These are phyloP conservation scores for Lactifluus rugatus DNA, from an alignment of 768 basidiomycete genomes.

Conservation along the genomic window DNA sequence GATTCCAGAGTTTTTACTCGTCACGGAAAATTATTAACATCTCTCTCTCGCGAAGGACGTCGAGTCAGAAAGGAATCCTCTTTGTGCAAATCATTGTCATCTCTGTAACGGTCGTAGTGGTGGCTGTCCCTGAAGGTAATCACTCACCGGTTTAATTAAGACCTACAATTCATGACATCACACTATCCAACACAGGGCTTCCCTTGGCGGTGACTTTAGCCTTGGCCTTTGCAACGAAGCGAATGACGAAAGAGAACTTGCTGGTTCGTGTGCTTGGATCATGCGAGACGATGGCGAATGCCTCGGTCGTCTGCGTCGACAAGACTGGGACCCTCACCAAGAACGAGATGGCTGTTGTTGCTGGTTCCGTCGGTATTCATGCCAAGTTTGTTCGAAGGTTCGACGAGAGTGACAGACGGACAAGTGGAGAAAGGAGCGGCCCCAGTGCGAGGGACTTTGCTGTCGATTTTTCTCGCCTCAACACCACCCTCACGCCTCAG, in stretches of 20 bases:
- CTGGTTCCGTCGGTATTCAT: slow-evolving; percentile 88
- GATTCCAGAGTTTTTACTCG: neutral
- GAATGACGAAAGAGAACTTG: slow-evolving; percentile 95
- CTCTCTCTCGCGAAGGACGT: slow-evolving; percentile 35
- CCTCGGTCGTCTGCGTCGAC: slow-evolving; percentile 91
- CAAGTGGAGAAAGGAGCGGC: slow-evolving; percentile 50
- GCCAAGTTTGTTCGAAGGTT: slow-evolving; percentile 86
- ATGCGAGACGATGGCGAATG: slow-evolving; percentile 98
- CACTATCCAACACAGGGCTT: slow-evolving; percentile 43
- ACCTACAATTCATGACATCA: slow-evolving; percentile 1
- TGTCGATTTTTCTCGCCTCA: slow-evolving; percentile 68
- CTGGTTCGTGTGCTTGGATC: slow-evolving; percentile 93
- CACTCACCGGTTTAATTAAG: slow-evolving; percentile 2
- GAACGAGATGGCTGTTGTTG: slow-evolving; percentile 93
- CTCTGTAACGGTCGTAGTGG: slow-evolving; percentile 82
- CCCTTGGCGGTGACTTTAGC: slow-evolving; percentile 95
- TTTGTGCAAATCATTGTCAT: slow-evolving; percentile 95
- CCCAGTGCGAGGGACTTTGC: slow-evolving; percentile 63
- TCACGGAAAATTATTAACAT: neutral
- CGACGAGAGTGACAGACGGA: slow-evolving; percentile 56
- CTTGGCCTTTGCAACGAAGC: slow-evolving; percentile 91
- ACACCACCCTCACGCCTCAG: slow-evolving; percentile 47
- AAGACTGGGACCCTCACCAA: slow-evolving; percentile 96
- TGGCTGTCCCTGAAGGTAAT: slow-evolving; percentile 76
- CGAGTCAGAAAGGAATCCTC: slow-evolving; percentile 76